Percentiles rank a stretch among this genome's conserved stretches.
Evolutionary conservation across 495 filamentous ascomycete species (phyloP).

Genomic region (Aspergillus heteromorphus): DNA sequence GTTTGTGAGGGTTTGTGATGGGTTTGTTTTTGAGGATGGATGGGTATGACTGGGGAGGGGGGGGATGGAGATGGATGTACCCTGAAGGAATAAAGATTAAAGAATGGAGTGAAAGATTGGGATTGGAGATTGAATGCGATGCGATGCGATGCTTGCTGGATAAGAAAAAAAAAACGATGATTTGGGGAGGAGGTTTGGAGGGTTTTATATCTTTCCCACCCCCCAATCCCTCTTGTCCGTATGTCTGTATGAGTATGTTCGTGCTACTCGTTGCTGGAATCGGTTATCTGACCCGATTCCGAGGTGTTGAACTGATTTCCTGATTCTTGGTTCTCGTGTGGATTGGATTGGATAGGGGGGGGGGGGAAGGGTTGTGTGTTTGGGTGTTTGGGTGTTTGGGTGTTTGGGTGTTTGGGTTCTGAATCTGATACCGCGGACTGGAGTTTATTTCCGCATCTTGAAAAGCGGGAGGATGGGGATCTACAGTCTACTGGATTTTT

Average conservation of each 20-base stretch:
- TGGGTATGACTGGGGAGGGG: too few species aligned
- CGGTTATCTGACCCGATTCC: neutral
- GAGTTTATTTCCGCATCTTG: neutral
- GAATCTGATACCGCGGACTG: neutral
- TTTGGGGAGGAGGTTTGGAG: neutral
- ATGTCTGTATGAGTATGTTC: too few species aligned
- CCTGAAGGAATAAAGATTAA: neutral
- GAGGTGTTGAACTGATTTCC: too few species aligned
- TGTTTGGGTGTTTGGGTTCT: neutral
- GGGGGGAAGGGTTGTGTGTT: neutral
- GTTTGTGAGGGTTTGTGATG: too few species aligned
- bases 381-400: neutral
- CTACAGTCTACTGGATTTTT: too few species aligned
- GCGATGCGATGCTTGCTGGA: neutral
- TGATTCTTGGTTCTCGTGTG: too few species aligned
- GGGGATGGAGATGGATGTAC: neutral
- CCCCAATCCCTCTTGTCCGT: too few species aligned
- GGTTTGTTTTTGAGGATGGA: too few species aligned
- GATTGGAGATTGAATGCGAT: neutral
- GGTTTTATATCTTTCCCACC: neutral
- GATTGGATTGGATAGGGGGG: too few species aligned
- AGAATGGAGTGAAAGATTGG: neutral
- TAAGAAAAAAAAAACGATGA: neutral
- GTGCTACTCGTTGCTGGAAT: too few species aligned
- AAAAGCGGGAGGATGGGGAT: neutral